Conservation (phyloP, 805 yeast genomes). For the Lachancea lanzarotensis region DNA sequence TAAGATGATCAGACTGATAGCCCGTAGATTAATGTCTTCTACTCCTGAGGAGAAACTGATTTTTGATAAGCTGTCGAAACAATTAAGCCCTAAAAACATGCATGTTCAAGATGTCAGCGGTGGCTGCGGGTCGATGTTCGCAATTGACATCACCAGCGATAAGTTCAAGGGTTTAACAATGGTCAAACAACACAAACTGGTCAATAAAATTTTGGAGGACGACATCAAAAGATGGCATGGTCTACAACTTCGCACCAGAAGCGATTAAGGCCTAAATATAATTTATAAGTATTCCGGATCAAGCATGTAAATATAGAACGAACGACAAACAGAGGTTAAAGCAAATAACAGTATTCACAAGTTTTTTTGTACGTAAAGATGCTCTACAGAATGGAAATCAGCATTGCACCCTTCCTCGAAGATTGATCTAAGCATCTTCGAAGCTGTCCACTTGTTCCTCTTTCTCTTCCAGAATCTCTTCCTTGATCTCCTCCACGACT, state of each 20-base stretch:
- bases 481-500: slow-evolving; percentile 73
- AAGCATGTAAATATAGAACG: neutral
- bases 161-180: slow-evolving; percentile 74
- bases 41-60: slow-evolving; percentile 52
- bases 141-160: slow-evolving; percentile 66
- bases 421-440: slow-evolving; percentile 6
- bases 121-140: slow-evolving; percentile 98
- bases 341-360: no score
- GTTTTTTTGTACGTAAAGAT: no score
- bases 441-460: slow-evolving; percentile 55
- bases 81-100: slow-evolving; percentile 55
- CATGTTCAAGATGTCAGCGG: slow-evolving; percentile 81
- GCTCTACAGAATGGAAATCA: neutral
- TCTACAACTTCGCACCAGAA: slow-evolving; percentile 69
- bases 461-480: slow-evolving; percentile 63
- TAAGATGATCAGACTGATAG: slow-evolving; percentile 1
- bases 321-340: neutral
- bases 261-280: slow-evolving; percentile 27
- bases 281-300: no score
- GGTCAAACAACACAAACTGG: slow-evolving; percentile 89
- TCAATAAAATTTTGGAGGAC: slow-evolving; percentile 71
- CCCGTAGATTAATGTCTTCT: slow-evolving; percentile 15
- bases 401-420: neutral
- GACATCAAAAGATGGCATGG: slow-evolving; percentile 96
- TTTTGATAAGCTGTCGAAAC: slow-evolving; percentile 45